Evolutionary conservation across 192 early-diverging fungal species (phyloP).

Genomic region (Coemansia sp.): DNA sequence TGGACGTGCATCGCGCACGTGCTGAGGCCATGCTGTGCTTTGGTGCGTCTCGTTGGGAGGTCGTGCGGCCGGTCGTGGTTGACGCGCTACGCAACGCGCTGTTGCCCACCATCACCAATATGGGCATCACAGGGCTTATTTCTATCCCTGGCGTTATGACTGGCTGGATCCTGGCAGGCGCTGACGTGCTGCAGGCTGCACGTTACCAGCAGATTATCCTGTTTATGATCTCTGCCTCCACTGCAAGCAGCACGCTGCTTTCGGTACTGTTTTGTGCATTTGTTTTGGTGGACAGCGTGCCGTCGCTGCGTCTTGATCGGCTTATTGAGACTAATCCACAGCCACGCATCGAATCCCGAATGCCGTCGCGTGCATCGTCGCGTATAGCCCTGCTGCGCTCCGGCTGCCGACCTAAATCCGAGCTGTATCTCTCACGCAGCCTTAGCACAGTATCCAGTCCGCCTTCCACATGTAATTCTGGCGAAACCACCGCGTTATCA

Average conservation of each 20-base stretch:
- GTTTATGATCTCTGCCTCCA: conserved; percentile 81
- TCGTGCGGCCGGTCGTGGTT: conserved; percentile 66
- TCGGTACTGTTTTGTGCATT: conserved; percentile 42
- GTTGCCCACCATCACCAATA: conserved; percentile 74
- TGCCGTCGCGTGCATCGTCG: conserved; percentile 1
- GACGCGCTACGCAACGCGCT: conserved; percentile 73
- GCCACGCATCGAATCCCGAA: not conserved
- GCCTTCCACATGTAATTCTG: not conserved
- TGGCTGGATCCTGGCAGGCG: conserved; percentile 83
- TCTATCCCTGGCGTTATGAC: conserved; percentile 90
- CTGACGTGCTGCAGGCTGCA: conserved; percentile 73
- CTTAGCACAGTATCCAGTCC: conserved; percentile 7
- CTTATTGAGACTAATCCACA: conserved; percentile 2
- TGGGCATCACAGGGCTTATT: conserved; percentile 80
- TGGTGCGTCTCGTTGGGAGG: conserved; percentile 83
- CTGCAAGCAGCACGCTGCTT: conserved; percentile 61
- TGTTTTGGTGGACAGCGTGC: conserved; percentile 33
- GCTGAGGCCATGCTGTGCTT: conserved; percentile 64
- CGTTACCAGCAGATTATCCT: conserved; percentile 82
- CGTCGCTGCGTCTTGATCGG: conserved; percentile 32
- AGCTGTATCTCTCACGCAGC: conserved; percentile 19
- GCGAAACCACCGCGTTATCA: too few species aligned
- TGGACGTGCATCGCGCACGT: conserved; percentile 55
- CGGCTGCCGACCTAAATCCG: conserved; percentile 19
- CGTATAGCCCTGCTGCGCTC: conserved; percentile 18